These are phyloP conservation scores for Sungouiozyma intestinalis DNA, from an alignment of 805 yeast genomes.

Conservation along the genomic window DNA sequence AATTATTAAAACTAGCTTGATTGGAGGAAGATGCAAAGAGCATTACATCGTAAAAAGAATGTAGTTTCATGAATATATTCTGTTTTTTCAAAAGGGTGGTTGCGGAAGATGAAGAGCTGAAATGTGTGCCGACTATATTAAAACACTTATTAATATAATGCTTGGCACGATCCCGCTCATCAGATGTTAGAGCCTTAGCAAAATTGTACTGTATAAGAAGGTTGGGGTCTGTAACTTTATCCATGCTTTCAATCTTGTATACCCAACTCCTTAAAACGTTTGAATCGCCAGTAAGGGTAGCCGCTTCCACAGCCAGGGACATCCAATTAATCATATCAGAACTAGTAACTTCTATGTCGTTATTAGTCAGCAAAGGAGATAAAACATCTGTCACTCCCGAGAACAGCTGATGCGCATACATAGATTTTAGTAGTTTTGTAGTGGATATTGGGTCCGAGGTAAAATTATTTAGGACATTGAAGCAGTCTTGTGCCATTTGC, in stretches of 20 bases:
- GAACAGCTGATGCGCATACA: constrained; percentile 67
- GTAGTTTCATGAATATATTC: constrained; percentile 42
- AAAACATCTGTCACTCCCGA: constrained; percentile 52
- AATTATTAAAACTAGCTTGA: constrained; percentile 9
- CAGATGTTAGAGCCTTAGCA: constrained; percentile 46
- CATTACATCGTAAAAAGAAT: constrained; percentile 51
- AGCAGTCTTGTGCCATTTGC: constrained; percentile 79
- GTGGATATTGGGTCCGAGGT: constrained; percentile 29
- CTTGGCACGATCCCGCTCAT: constrained; percentile 28
- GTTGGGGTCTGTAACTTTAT: constrained; percentile 39
- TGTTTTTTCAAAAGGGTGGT: constrained; percentile 43
- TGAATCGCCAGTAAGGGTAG: constrained; percentile 53
- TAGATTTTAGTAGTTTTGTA: constrained; percentile 56
- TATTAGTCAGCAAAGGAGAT: constrained; percentile 34
- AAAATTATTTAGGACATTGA: constrained; percentile 48
- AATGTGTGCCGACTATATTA: constrained; percentile 46
- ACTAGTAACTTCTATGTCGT: constrained; percentile 24
- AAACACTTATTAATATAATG: constrained; percentile 42
- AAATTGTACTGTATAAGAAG: constrained; percentile 49
- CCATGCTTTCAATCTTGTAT: constrained; percentile 35
- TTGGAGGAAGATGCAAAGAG: constrained; percentile 23
- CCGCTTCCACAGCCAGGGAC: constrained; percentile 62
- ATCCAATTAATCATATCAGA: constrained; percentile 38
- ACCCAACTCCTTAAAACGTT: constrained; percentile 49
- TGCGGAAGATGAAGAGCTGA: constrained; percentile 38